Conservation (phyloP, 306 rosid species). For the Potentilla sterilis region DNA sequence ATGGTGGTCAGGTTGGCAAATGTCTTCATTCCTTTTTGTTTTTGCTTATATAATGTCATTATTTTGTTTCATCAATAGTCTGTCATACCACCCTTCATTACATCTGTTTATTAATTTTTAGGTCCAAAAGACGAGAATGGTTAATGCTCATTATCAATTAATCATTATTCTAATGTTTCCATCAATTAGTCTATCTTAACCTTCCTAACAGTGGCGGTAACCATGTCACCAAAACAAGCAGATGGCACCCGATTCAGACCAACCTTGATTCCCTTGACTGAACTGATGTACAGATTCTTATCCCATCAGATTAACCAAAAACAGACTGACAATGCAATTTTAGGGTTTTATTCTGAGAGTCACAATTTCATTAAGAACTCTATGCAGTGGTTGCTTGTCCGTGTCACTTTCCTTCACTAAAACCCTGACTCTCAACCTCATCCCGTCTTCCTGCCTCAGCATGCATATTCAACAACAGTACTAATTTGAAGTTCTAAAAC, state of each 20-base stretch:
- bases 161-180: constrained; percentile 1
- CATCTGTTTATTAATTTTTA: not conserved
- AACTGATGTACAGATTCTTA: constrained; percentile 55
- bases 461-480: too few species aligned
- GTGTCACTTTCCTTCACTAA: too few species aligned
- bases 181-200: constrained; percentile 59
- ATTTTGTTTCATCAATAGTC: not conserved
- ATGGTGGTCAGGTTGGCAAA: constrained; percentile 33
- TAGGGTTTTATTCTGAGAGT: too few species aligned
- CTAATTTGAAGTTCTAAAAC: too few species aligned
- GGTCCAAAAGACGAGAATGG: not conserved
- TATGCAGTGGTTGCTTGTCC: too few species aligned
- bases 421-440: too few species aligned
- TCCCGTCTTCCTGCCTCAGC: too few species aligned
- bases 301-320: constrained; percentile 16
- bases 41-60: not conserved
- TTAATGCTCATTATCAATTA: not conserved
- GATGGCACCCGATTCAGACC: constrained; percentile 57
- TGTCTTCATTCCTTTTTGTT: not conserved
- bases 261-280: constrained; percentile 56
- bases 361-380: too few species aligned
- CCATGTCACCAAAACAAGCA: constrained; percentile 69
- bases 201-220: constrained; percentile 58
- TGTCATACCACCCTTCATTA: not conserved
- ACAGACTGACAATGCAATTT: too few species aligned